A percentile compares a stretch with the other conserved stretches of the same genome.
These are phyloP conservation scores for Aspergillus haitiensis DNA, from an alignment of 495 filamentous ascomycete species.

Conservation along the genomic window DNA sequence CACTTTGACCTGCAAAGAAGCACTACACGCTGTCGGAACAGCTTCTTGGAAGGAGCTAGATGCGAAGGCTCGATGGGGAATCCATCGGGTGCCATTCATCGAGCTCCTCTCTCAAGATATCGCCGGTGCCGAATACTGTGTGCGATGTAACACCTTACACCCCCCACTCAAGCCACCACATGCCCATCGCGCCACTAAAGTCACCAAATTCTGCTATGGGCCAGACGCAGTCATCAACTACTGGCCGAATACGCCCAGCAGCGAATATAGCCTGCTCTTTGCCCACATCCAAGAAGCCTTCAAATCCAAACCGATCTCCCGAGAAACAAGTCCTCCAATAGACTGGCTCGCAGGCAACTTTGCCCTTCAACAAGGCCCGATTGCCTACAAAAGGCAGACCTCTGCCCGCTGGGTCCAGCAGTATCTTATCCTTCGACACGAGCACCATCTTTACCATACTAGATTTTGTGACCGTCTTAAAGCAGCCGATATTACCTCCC, in stretches of 20 bases:
- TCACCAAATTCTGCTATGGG: slow-evolving; percentile 8
- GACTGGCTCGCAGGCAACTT: slow-evolving; percentile 10
- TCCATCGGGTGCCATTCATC: background rate
- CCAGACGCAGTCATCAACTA: slow-evolving; percentile 8
- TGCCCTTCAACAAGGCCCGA: background rate
- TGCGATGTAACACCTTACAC: slow-evolving; percentile 6
- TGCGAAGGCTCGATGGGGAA: background rate
- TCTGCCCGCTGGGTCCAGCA: slow-evolving; percentile 2
- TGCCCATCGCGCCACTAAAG: slow-evolving; percentile 9
- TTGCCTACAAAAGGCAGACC: background rate
- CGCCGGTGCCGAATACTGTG: background rate
- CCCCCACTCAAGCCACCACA: slow-evolving; percentile 9
- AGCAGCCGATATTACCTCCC: slow-evolving; percentile 4
- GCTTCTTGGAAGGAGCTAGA: slow-evolving; percentile 5
- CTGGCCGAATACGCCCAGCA: slow-evolving; percentile 3
- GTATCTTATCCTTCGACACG: slow-evolving; percentile 4
- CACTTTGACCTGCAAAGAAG: slow-evolving; percentile 15
- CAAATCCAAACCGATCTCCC: background rate
- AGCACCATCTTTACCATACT: slow-evolving; percentile 1
- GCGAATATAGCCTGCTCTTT: slow-evolving; percentile 10
- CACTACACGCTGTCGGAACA: background rate
- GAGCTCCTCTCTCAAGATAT: slow-evolving; percentile 9
- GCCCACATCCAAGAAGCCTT: slow-evolving; percentile 10
- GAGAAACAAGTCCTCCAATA: background rate
- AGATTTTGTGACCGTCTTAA: background rate